These are phyloP conservation scores for Dipodascus geniculatus DNA, from an alignment of 805 yeast genomes.

Conservation along the genomic window DNA sequence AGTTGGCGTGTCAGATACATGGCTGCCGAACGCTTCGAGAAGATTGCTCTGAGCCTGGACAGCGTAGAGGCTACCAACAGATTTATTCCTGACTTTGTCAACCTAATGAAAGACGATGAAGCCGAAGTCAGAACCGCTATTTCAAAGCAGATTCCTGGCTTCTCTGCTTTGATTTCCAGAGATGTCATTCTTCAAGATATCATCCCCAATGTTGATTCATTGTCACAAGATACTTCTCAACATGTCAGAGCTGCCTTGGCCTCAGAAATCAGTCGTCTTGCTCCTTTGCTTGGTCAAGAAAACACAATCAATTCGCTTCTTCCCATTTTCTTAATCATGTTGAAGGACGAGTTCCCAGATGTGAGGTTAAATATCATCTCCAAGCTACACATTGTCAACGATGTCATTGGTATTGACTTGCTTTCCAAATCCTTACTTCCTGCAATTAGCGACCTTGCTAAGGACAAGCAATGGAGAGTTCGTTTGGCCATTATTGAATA, in stretches of 20 bases:
- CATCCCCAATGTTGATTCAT: conserved; percentile 69
- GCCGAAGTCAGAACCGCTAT: conserved; percentile 95
- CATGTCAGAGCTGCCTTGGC: conserved; percentile 90
- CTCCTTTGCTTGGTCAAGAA: conserved; percentile 77
- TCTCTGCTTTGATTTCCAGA: conserved; percentile 25
- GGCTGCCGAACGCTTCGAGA: conserved; percentile 89
- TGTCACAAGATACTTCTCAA: conserved; percentile 86
- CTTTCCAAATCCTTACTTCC: conserved; percentile 83
- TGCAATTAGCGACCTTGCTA: conserved; percentile 90
- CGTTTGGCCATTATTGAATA: conserved; percentile 94
- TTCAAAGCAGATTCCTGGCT: conserved; percentile 74
- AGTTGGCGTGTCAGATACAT: conserved; percentile 98
- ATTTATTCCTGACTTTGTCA: conserved; percentile 59
- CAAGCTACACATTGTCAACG: conserved; percentile 82
- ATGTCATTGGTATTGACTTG: conserved; percentile 83
- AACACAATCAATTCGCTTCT: conserved; percentile 69
- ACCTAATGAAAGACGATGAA: conserved; percentile 81
- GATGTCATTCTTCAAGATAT: conserved; percentile 53
- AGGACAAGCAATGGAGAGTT: conserved; percentile 96
- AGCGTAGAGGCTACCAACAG: conserved; percentile 41
- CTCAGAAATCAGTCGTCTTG: conserved; percentile 71
- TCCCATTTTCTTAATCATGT: conserved; percentile 85
- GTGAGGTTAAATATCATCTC: conserved; percentile 91
- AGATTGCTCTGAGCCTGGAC: conserved; percentile 54
- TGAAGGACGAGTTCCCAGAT: conserved; percentile 94